A percentile compares a stretch with the other conserved stretches of the same genome.
These are phyloP conservation scores for Arctostaphylos glauca DNA, from an alignment of 148 eudicot genomes.

Conservation along the genomic window DNA sequence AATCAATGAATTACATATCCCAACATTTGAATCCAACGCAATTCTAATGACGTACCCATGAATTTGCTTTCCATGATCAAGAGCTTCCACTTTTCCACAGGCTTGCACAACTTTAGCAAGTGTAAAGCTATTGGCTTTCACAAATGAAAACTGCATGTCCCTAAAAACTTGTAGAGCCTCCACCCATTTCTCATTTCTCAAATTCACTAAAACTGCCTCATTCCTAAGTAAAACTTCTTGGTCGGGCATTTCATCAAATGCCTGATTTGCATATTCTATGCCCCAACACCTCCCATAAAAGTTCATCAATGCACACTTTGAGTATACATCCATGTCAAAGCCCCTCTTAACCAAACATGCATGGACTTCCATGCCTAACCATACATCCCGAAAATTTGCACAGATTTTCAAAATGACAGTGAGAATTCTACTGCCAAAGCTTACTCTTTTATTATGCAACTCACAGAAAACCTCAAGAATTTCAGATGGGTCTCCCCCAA, in stretches of 20 bases:
- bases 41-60: constrained; percentile 52
- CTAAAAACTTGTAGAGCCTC: constrained; percentile 38
- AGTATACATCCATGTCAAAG: constrained; percentile 47
- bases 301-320: constrained; percentile 54
- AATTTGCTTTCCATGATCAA: constrained; percentile 52
- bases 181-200: constrained; percentile 33
- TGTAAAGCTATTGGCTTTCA: constrained; percentile 41
- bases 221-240: constrained; percentile 40
- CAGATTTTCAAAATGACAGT: constrained; percentile 49
- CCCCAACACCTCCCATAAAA: constrained; percentile 65
- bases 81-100: constrained; percentile 43
- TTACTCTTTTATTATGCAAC: constrained; percentile 50
- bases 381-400: constrained; percentile 37
- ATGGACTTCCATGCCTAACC: constrained; percentile 58
- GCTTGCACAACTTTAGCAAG: constrained; percentile 61
- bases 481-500: constrained; percentile 54
- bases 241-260: constrained; percentile 40
- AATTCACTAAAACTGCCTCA: constrained; percentile 40
- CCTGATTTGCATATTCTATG: constrained; percentile 35
- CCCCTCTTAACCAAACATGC: constrained; percentile 55
- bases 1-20: constrained; percentile 55
- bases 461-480: constrained; percentile 54
- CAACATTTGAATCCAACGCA: constrained; percentile 29
- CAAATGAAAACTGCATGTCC: constrained; percentile 45
- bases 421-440: constrained; percentile 35